phyloP scores from a whole-genome alignment of 2,329 filamentous ascomycete genomes.

The Cercospora nicotianae region DNA sequence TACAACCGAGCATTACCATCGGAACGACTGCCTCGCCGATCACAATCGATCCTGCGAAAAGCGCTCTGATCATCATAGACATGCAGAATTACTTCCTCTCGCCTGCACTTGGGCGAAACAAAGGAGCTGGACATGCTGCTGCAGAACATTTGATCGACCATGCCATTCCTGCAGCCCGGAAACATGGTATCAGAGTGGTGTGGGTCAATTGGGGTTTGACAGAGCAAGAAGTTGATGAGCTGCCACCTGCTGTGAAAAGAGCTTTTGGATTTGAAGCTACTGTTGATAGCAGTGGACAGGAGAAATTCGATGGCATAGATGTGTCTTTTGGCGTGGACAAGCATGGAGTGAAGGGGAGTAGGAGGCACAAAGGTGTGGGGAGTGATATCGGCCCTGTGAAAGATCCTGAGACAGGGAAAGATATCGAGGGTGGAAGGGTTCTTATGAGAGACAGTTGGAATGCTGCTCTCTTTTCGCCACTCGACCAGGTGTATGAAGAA shows the following conservation, averaged over 20 bases:
- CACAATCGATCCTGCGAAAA: conserved; percentile 37
- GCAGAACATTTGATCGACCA: conserved; percentile 45
- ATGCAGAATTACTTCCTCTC: conserved; percentile 41
- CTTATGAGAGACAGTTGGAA: conserved; percentile 60
- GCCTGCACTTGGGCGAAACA: conserved; percentile 34
- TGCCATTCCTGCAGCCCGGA: conserved; percentile 51
- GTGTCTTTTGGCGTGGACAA: conserved; percentile 28
- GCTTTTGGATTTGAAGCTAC: conserved; percentile 49
- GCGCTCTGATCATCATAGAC: conserved; percentile 40
- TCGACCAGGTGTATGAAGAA: conserved; percentile 44
- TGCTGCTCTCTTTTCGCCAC: conserved; percentile 51
- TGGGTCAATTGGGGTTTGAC: conserved; percentile 62
- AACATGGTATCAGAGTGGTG: conserved; percentile 52
- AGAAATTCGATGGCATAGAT: conserved; percentile 22
- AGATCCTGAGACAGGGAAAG: conserved; percentile 45
- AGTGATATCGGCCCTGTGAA: conserved; percentile 33
- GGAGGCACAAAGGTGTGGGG: conserved; percentile 38
- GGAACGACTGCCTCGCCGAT: conserved; percentile 34
- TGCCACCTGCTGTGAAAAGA: conserved; percentile 53
- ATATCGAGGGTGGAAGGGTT: conserved; percentile 45
- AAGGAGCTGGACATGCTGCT: conserved; percentile 46
- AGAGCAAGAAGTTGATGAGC: conserved; percentile 50
- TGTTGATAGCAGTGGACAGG: conserved; percentile 22
- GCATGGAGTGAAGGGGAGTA: conserved; percentile 31
- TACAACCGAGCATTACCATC: conserved; percentile 29